Conservation (phyloP, 768 basidiomycete species). For the Mycena pura region DNA sequence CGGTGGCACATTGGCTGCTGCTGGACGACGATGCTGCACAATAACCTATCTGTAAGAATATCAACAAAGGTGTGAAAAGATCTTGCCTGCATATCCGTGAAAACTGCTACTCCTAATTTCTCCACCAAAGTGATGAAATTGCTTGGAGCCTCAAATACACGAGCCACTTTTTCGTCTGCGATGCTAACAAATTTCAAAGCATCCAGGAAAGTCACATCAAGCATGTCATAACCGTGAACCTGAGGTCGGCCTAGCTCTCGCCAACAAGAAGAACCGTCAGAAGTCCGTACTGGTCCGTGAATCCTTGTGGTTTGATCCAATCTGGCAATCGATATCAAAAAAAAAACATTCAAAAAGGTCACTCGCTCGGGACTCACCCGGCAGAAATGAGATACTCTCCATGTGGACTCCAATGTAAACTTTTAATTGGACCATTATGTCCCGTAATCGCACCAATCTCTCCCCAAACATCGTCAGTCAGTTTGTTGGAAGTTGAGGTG, state of each 20-base stretch:
- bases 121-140: constrained; percentile 75
- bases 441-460: constrained; percentile 86
- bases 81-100: constrained; percentile 59
- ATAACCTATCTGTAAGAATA: not conserved
- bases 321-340: constrained; percentile 49
- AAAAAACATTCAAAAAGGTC: not conserved
- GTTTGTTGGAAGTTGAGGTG: constrained; percentile 24
- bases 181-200: constrained; percentile 85
- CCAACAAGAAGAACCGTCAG: constrained; percentile 52
- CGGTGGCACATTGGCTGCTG: constrained; percentile 90
- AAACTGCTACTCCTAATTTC: constrained; percentile 52
- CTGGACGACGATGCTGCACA: constrained; percentile 66
- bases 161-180: constrained; percentile 94
- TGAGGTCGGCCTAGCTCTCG: constrained; percentile 93
- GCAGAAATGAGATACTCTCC: constrained; percentile 88
- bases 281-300: constrained; percentile 64
- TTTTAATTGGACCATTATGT: constrained; percentile 80
- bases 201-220: constrained; percentile 78
- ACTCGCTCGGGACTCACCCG: constrained; percentile 57
- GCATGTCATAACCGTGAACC: constrained; percentile 94
- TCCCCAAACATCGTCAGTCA: constrained; percentile 62
- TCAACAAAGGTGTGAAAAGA: not conserved
- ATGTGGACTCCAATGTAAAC: constrained; percentile 84
- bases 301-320: constrained; percentile 93
- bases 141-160: constrained; percentile 91